phyloP scores from a whole-genome alignment of 192 early-diverging fungal genomes.

The Coemansia sp. region DNA sequence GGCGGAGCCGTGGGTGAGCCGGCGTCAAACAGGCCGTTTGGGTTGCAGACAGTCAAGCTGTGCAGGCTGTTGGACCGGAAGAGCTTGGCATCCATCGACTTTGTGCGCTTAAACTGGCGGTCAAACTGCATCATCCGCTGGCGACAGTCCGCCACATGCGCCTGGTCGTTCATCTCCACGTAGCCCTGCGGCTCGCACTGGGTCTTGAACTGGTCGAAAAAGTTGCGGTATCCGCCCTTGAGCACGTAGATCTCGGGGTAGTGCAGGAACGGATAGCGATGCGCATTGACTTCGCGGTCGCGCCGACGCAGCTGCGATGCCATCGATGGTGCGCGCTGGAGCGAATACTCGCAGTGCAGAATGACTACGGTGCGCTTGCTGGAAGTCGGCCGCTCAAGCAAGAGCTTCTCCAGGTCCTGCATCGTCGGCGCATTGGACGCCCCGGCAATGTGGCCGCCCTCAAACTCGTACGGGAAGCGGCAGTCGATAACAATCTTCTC shows the following conservation, averaged over 20 bases:
- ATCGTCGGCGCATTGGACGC: conserved; percentile 69
- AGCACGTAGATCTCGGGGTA: conserved; percentile 87
- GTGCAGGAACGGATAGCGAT: conserved; percentile 68
- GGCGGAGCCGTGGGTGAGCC: conserved; percentile 25
- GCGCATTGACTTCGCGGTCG: conserved; percentile 69
- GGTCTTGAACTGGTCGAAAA: conserved; percentile 57
- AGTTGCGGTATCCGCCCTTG: conserved; percentile 77
- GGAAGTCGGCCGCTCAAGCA: conserved; percentile 52
- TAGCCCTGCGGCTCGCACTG: conserved; percentile 73
- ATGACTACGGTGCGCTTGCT: conserved; percentile 60
- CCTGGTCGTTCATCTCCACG: conserved; percentile 74
- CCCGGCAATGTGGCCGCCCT: conserved; percentile 75
- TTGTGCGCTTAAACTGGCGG: conserved; percentile 54
- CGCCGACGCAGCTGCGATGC: conserved; percentile 69
- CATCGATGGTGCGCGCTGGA: conserved; percentile 78
- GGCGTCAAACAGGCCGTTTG: conserved; percentile 14
- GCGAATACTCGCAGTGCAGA: conserved; percentile 86
- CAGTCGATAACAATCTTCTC: conserved; percentile 74
- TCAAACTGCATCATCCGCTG: conserved; percentile 52
- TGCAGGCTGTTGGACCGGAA: conserved; percentile 6
- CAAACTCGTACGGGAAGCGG: conserved; percentile 83
- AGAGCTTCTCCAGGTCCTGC: conserved; percentile 56
- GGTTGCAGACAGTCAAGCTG: conserved; percentile 3
- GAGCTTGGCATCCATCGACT: conserved; percentile 45
- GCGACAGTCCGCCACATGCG: conserved; percentile 53